phyloP scores from a whole-genome alignment of 2,329 filamentous ascomycete genomes.

The Fusarium stilboides region DNA sequence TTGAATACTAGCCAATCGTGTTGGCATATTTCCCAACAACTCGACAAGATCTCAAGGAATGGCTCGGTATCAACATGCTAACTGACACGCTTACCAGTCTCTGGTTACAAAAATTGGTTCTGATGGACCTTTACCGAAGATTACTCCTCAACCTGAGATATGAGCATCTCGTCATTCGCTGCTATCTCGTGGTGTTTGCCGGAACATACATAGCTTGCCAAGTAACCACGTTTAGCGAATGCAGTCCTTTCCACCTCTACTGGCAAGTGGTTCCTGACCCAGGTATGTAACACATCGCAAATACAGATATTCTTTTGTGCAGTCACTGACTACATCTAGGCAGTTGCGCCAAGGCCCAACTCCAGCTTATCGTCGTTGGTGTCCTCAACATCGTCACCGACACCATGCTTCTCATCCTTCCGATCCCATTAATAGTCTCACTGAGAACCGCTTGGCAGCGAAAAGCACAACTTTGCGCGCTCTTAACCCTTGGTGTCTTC shows the following conservation, averaged over 20 bases:
- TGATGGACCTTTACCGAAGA: slow-evolving; percentile 39
- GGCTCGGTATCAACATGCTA: no score
- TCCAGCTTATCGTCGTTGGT: slow-evolving; percentile 42
- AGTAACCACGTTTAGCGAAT: slow-evolving; percentile 43
- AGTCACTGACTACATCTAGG: not conserved
- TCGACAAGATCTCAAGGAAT: no score
- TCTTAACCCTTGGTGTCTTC: slow-evolving; percentile 58
- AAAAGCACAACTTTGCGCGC: slow-evolving; percentile 52
- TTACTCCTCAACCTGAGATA: slow-evolving; percentile 28
- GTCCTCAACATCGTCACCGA: slow-evolving; percentile 50
- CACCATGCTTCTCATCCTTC: slow-evolving; percentile 48
- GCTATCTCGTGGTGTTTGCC: slow-evolving; percentile 35
- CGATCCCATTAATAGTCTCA: slow-evolving; percentile 48
- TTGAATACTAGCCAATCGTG: not conserved
- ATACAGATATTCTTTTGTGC: no score
- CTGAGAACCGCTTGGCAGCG: slow-evolving; percentile 50
- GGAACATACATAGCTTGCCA: slow-evolving; percentile 32
- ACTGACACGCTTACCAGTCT: slow-evolving; percentile 9
- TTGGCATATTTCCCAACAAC: not conserved
- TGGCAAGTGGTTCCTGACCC: slow-evolving; percentile 42
- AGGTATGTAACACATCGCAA: not conserved
- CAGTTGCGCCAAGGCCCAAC: slow-evolving; percentile 34
- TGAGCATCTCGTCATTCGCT: slow-evolving; percentile 27
- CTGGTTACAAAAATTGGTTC: slow-evolving; percentile 42
- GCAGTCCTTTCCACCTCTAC: slow-evolving; percentile 33